These are phyloP conservation scores for Termitomyces sp. DNA, from an alignment of 768 basidiomycete genomes.

Conservation along the genomic window DNA sequence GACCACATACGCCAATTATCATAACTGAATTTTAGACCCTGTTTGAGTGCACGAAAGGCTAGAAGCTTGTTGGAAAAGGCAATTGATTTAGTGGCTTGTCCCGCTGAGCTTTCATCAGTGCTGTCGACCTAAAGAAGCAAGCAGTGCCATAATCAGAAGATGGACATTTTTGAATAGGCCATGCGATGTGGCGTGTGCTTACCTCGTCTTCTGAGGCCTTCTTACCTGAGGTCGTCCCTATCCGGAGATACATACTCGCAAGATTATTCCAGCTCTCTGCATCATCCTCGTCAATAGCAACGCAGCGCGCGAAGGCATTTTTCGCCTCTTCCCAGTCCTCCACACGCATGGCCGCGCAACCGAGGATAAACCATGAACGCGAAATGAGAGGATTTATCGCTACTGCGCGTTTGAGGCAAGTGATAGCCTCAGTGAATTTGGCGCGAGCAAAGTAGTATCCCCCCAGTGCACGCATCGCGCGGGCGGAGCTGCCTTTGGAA, in stretches of 20 bases:
- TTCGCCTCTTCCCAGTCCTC: slow-evolving; percentile 85
- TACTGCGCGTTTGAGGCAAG: slow-evolving; percentile 70
- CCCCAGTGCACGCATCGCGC: slow-evolving; percentile 91
- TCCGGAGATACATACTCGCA: slow-evolving; percentile 88
- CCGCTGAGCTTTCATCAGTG: not conserved
- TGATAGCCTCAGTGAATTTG: slow-evolving; percentile 60
- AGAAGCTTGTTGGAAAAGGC: slow-evolving; percentile 76
- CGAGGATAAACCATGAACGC: slow-evolving; percentile 97
- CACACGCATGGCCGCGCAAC: slow-evolving; percentile 79
- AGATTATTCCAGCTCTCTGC: slow-evolving; percentile 98
- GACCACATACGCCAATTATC: slow-evolving; percentile 98
- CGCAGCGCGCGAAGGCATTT: slow-evolving; percentile 82
- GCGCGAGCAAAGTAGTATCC: slow-evolving; percentile 72
- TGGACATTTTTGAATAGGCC: not conserved
- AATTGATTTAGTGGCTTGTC: slow-evolving; percentile 29
- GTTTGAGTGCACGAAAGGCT: slow-evolving; percentile 90
- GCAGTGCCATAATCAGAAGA: not conserved
- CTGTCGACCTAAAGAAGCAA: not conserved
- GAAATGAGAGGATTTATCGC: slow-evolving; percentile 83
- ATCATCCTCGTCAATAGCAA: slow-evolving; percentile 92
- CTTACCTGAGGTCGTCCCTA: slow-evolving; percentile 41
- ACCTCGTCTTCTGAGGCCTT: slow-evolving; percentile 21
- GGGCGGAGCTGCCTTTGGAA: slow-evolving; percentile 75
- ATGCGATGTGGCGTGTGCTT: slow-evolving; percentile 5
- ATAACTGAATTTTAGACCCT: slow-evolving; percentile 80